These are phyloP conservation scores for Termitomyces sp. DNA, from an alignment of 1,284 basidiomycete species.

Conservation along the genomic window DNA sequence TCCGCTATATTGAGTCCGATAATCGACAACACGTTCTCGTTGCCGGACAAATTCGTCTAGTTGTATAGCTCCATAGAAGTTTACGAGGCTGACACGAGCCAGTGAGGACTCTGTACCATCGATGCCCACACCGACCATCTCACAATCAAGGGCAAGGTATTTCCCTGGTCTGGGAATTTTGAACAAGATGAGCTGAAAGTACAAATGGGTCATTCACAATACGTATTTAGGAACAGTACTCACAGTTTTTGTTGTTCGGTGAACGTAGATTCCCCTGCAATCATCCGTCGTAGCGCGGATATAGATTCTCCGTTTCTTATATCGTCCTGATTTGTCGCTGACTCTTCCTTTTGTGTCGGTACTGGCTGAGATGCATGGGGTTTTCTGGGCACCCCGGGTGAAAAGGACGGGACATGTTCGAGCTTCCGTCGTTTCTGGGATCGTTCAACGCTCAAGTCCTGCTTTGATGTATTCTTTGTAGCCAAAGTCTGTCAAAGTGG, in stretches of 20 bases:
- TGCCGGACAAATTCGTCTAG: constrained; percentile 88
- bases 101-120: constrained; percentile 79
- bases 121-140: constrained; percentile 95
- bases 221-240: constrained; percentile 20
- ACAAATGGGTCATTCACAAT: constrained; percentile 3
- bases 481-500: constrained; percentile 2
- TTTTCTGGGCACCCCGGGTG: constrained; percentile 3
- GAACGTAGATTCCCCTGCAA: constrained; percentile 41
- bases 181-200: background rate
- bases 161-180: constrained; percentile 55
- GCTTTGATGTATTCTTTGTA: constrained; percentile 2
- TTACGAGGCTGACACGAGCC: constrained; percentile 90
- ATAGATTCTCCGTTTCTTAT: constrained; percentile 42
- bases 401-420: constrained; percentile 11
- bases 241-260: constrained; percentile 41
- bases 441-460: constrained; percentile 6
- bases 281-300: constrained; percentile 43
- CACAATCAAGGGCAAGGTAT: constrained; percentile 88
- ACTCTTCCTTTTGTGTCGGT: constrained; percentile 1
- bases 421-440: constrained; percentile 15
- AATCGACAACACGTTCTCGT: constrained; percentile 88
- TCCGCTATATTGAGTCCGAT: constrained; percentile 89
- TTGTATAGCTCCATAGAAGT: constrained; percentile 79
- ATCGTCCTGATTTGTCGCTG: constrained; percentile 1
- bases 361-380: constrained; percentile 2